phyloP scores from a whole-genome alignment of 1,284 basidiomycete species.

The Butyriboletus appendiculatus region DNA sequence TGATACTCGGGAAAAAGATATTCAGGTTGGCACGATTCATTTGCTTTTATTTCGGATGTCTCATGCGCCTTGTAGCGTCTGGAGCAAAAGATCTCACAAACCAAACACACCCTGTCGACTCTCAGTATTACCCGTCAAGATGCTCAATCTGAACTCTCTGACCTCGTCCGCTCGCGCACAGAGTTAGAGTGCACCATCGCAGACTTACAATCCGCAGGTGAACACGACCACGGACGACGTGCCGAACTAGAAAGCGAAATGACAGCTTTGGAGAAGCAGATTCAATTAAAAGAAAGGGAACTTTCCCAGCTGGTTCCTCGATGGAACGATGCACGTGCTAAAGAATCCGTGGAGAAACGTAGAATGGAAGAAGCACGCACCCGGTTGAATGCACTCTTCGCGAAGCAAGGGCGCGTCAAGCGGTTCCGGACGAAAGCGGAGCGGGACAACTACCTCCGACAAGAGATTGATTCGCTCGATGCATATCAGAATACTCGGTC shows the following conservation, averaged over 20 bases:
- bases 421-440: conserved; percentile 85
- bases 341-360: conserved; percentile 69
- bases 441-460: conserved; percentile 75
- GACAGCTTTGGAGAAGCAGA: conserved; percentile 55
- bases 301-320: conserved; percentile 66
- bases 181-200: conserved; percentile 83
- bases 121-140: conserved; percentile 69
- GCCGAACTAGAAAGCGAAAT: conserved; percentile 72
- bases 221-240: conserved; percentile 62
- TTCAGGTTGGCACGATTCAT: conserved; percentile 56
- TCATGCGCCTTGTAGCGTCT: conserved; percentile 50
- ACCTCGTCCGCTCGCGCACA: conserved; percentile 76
- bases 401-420: conserved; percentile 85
- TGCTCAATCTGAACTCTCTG: conserved; percentile 74
- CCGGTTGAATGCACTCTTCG: conserved; percentile 71
- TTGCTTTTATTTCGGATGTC: neutral
- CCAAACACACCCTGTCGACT: conserved; percentile 72
- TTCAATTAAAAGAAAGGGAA: conserved; percentile 61
- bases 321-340: conserved; percentile 58
- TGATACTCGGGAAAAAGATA: conserved; percentile 81
- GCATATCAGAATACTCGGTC: conserved; percentile 55
- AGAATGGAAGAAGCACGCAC: conserved; percentile 74
- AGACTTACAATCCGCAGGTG: conserved; percentile 71
- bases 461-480: conserved; percentile 73
- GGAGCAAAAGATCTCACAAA: conserved; percentile 73